Evolutionary conservation across 2,329 filamentous ascomycete genomes (phyloP), one percentile per base, ranked within the genome.

Genomic region (Exophiala viscosa): DNA sequence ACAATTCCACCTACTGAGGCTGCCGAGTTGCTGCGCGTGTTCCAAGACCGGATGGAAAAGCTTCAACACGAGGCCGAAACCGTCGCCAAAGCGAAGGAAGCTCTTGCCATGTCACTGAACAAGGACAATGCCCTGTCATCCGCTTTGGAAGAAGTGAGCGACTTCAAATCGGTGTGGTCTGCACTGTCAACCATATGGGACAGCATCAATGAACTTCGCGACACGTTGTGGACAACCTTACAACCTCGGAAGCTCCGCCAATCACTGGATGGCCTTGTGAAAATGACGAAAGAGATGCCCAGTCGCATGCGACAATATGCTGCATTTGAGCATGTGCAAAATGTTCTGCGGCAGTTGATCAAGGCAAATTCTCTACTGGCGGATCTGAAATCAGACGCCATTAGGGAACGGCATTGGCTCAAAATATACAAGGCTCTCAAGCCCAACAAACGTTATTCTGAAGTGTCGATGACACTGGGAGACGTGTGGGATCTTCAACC

Each of bases 261-360:
- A 62, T 88, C 89, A 57, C 85, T 99, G 45, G 92, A 99, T 66
- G 86, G 87, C 43, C 80, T 97, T 48, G 89, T 97, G 69, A 96
- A 96, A 76, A 95, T 95, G 81, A 97, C 91, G 33, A 97, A 96
- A 73, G 92, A 97, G 58, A 97, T 99, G 93, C 93, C 95, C 0
- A 96, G 90, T 71, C 86, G 93, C 54, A 97, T 99, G 92, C 86
- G 95, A 55, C 95, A 99, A 67, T 99, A 99, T 70, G 92, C 95
- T 62, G 95, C 95, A n/a, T 99, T 99, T 67, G 95, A 99, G 70
- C 92, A 99, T 66, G 90, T 99, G 35, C 95, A 99, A 68, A 90
- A 84, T 59, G 88, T 95, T 28, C 81, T 99, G 36, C 87, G 90
- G 40, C 86, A 91, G 57, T 81, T 95, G 44, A 79, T 96, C 59